Percentiles rank a stretch among this genome's conserved stretches.
phyloP scores from a whole-genome alignment of 306 rosid genomes.

The Castanea mollissima region DNA sequence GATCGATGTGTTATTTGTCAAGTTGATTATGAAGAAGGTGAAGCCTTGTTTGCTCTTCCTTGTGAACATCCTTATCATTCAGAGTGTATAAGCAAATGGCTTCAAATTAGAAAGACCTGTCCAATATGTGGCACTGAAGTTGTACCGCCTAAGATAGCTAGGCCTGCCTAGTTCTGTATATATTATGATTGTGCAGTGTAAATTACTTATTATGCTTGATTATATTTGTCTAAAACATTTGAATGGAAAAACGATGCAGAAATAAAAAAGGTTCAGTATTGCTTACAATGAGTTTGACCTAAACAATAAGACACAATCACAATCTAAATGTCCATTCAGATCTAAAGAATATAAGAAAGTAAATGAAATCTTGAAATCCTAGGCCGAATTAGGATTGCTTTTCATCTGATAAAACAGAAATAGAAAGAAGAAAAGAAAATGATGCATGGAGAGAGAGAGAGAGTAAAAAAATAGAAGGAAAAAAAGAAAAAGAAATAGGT shows the following conservation, averaged over 20 bases:
- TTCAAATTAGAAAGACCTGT: slow-evolving; percentile 76
- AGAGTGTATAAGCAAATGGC: slow-evolving; percentile 80
- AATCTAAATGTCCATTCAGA: no score
- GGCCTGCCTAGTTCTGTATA: background rate
- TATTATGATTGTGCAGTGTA: background rate
- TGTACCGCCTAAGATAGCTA: slow-evolving; percentile 32
- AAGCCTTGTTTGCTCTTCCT: slow-evolving; percentile 49
- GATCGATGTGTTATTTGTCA: slow-evolving; percentile 89
- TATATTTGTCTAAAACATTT: background rate
- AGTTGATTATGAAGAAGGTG: slow-evolving; percentile 75
- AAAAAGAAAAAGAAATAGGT: no score
- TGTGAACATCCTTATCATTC: slow-evolving; percentile 86
- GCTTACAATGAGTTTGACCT: no score
- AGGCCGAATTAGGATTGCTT: no score
- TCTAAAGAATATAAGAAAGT: no score
- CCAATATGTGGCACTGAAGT: slow-evolving; percentile 80
- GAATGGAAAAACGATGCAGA: background rate
- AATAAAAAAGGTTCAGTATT: background rate
- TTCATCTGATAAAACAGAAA: no score
- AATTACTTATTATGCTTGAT: background rate
- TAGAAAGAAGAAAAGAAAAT: no score
- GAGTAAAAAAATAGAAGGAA: no score
- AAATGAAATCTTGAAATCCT: no score
- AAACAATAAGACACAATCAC: no score
- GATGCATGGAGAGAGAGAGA: no score